Percentiles rank a stretch among this genome's conserved stretches.
Evolutionary conservation across 305 asterid species (phyloP).

Genomic region (Nicotiana rustica): DNA sequence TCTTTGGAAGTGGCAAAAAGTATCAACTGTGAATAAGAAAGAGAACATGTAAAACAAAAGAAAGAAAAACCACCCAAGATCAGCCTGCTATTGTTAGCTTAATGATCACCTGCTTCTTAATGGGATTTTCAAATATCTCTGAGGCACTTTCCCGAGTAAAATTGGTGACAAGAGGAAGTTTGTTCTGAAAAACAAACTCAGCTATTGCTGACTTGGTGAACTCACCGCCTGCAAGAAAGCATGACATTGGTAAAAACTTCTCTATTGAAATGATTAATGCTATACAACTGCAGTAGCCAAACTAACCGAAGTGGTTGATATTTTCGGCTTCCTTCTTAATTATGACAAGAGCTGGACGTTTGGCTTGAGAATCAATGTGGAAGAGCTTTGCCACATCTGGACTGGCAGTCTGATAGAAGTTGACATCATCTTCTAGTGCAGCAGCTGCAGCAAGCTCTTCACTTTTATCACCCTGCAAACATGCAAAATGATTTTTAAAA

Average conservation of each 20-base stretch:
- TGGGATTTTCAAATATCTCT: conserved; percentile 82
- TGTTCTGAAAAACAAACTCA: conserved; percentile 83
- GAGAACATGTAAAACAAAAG: conserved; percentile 34
- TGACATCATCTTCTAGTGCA: conserved; percentile 84
- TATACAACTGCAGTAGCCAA: conserved; percentile 33
- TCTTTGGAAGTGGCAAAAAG: conserved; percentile 79
- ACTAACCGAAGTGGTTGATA: conserved; percentile 70
- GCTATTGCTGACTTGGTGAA: conserved; percentile 82
- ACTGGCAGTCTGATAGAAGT: conserved; percentile 76
- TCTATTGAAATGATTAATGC: conserved; percentile 22
- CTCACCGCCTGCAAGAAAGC: conserved; percentile 61
- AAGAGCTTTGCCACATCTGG: conserved; percentile 89
- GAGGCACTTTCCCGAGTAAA: conserved; percentile 79
- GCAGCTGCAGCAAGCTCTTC: conserved; percentile 86
- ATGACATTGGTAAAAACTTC: conserved; percentile 35
- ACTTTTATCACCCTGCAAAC: conserved; percentile 67
- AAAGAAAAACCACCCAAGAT: conserved; percentile 7
- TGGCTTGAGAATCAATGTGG: conserved; percentile 71
- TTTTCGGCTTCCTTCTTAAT: conserved; percentile 85
- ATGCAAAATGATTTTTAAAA: neutral
- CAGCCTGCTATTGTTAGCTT: conserved; percentile 25
- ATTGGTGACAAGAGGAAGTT: conserved; percentile 80
- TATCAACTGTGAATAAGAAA: conserved; percentile 64
- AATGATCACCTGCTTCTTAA: conserved; percentile 80
- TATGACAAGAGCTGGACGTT: conserved; percentile 82